Evolutionary conservation across 306 rosid species (phyloP).

Genomic region (Alnus rubra): DNA sequence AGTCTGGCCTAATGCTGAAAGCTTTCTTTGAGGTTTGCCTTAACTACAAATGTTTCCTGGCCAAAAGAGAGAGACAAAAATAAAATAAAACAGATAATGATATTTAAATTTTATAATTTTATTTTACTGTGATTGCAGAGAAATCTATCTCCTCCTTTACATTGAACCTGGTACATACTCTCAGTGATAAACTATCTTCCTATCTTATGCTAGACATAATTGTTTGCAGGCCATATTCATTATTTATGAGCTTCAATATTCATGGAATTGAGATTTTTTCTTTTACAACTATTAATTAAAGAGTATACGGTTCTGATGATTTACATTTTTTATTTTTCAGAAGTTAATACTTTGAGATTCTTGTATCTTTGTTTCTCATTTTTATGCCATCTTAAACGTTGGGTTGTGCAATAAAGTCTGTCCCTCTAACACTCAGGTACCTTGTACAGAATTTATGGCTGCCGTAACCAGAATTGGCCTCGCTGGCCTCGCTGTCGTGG

Average conservation of each 20-base stretch:
- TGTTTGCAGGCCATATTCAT: not conserved
- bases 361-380: not conserved
- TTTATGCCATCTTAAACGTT: slow-evolving; percentile 9
- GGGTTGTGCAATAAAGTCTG: not conserved
- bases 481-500: slow-evolving; percentile 49
- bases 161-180: too few species aligned
- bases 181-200: too few species aligned
- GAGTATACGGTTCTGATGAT: not conserved
- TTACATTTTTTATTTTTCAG: not conserved
- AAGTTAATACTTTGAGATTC: not conserved
- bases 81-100: too few species aligned
- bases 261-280: not conserved
- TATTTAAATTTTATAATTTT: not conserved
- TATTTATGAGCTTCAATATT: not conserved
- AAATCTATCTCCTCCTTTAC: not conserved
- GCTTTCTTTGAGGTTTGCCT: not conserved
- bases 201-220: too few species aligned
- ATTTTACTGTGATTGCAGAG: not conserved
- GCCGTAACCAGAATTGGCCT: slow-evolving; percentile 40
- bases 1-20: not conserved
- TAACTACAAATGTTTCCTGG: not conserved
- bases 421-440: not conserved
- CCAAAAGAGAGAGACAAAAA: not conserved
- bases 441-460: slow-evolving; percentile 16
- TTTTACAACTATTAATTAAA: not conserved